Percentiles rank a stretch among this genome's conserved stretches.
phyloP scores from a whole-genome alignment of 163 green algal species.

The Chloromonas sp. region DNA sequence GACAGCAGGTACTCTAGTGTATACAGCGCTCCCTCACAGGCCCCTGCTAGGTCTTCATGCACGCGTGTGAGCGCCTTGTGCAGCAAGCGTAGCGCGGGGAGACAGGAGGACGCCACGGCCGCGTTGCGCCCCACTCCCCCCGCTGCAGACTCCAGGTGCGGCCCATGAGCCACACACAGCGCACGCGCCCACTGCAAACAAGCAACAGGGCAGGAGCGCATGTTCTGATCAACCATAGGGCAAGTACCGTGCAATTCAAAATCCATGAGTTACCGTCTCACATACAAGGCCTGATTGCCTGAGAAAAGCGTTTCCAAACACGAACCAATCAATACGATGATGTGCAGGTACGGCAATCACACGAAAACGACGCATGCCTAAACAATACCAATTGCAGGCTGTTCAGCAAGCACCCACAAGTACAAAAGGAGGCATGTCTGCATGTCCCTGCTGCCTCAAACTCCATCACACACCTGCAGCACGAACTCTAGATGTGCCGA shows the following conservation, averaged over 20 bases:
- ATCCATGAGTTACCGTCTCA: no score
- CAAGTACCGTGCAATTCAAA: no score
- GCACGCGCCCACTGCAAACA: constrained; percentile 47
- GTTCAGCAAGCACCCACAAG: no score
- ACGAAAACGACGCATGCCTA: no score
- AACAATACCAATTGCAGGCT: no score
- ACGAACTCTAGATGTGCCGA: constrained; percentile 76
- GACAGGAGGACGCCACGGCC: constrained; percentile 10
- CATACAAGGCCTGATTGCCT: not conserved
- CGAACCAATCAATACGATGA: no score
- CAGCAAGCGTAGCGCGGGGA: constrained; percentile 59
- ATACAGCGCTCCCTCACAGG: constrained; percentile 75
- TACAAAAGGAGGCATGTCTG: no score
- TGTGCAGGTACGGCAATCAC: no score
- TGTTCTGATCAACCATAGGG: no score
- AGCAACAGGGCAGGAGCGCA: no score
- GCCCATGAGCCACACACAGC: constrained; percentile 42
- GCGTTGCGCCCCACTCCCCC: constrained; percentile 16
- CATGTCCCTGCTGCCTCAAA: no score
- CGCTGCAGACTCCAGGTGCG: constrained; percentile 11
- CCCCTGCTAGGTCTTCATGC: constrained; percentile 60
- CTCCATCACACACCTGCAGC: constrained; percentile 25
- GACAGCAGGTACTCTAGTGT: constrained; percentile 65
- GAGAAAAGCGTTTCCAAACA: not conserved
- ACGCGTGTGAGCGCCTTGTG: constrained; percentile 53